Evolutionary conservation across 2,329 filamentous ascomycete species (phyloP).

Genomic region (Leptoxyphium fumago): DNA sequence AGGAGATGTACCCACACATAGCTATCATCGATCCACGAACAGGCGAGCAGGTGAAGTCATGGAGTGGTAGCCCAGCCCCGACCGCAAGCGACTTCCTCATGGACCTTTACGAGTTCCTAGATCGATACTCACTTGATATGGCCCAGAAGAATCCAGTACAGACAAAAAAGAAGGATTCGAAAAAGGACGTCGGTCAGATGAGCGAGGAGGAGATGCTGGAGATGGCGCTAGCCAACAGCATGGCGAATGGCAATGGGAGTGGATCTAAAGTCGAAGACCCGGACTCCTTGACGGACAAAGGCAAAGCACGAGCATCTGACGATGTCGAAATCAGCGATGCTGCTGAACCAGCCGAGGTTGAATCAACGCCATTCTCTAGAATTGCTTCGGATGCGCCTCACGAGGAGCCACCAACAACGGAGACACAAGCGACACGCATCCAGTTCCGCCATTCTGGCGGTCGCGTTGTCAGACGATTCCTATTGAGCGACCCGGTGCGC

Average conservation of each 20-base stretch:
- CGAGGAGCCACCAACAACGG: conserved; percentile 52
- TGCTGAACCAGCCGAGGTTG: conserved; percentile 18
- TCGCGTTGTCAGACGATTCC: conserved; percentile 76
- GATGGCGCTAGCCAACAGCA: conserved; percentile 79
- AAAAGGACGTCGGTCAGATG: conserved; percentile 69
- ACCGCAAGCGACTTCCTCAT: conserved; percentile 68
- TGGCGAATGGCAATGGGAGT: conserved; percentile 40
- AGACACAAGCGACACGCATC: conserved; percentile 61
- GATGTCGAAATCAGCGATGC: conserved; percentile 13
- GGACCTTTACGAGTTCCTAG: conserved; percentile 89
- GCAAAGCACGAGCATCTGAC: conserved; percentile 2
- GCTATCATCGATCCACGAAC: conserved; percentile 91
- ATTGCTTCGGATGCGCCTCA: conserved; percentile 65
- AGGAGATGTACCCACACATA: conserved; percentile 89
- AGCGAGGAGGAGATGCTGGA: conserved; percentile 96
- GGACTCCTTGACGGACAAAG: conserved; percentile 62
- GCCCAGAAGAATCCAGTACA: conserved; percentile 90
- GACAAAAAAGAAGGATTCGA: conserved; percentile 51
- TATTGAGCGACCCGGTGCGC: conserved; percentile 57
- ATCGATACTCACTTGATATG: conserved; percentile 78
- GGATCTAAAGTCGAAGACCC: conserved; percentile 56
- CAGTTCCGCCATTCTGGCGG: conserved; percentile 81
- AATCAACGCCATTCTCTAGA: conserved; percentile 39
- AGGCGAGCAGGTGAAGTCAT: conserved; percentile 92
- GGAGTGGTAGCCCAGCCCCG: conserved; percentile 74